Evolutionary conservation across 2,329 filamentous ascomycete genomes (phyloP).

Genomic region (Fusarium albidum): DNA sequence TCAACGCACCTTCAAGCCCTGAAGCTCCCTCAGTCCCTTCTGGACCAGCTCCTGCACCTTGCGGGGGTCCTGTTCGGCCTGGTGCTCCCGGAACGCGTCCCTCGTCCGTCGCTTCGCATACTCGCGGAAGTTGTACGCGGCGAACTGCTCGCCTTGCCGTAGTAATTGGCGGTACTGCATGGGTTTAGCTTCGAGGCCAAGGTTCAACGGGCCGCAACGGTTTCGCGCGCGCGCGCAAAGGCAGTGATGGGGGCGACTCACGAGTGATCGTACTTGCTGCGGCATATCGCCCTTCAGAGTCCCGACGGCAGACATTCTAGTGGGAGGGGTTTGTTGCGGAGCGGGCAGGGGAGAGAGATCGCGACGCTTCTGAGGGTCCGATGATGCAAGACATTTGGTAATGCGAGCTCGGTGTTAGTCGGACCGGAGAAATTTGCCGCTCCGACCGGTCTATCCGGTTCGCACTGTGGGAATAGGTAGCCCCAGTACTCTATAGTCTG

Average conservation of each 20-base stretch:
- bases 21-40: constrained; percentile 85
- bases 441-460: constrained; percentile 33
- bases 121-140: constrained; percentile 96
- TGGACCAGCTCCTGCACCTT: constrained; percentile 89
- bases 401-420: constrained; percentile 45
- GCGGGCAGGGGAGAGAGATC: constrained; percentile 21
- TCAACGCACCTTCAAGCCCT: constrained; percentile 87
- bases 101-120: constrained; percentile 91
- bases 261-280: constrained; percentile 65
- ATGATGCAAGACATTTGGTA: constrained; percentile 42
- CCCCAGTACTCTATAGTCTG: too few species aligned
- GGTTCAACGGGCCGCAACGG: too few species aligned
- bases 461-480: constrained; percentile 5
- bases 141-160: constrained; percentile 85
- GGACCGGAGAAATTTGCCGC: constrained; percentile 47
- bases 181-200: too few species aligned
- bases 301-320: constrained; percentile 49
- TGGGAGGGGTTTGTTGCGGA: constrained; percentile 42
- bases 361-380: constrained; percentile 30
- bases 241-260: constrained; percentile 47
- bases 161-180: constrained; percentile 90
- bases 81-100: constrained; percentile 89
- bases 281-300: constrained; percentile 61
- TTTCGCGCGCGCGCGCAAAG: neutral
- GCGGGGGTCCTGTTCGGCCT: constrained; percentile 74